Base-by-base conservation (phyloP, 345 rosid species). In the Brassica cretica region DNA sequence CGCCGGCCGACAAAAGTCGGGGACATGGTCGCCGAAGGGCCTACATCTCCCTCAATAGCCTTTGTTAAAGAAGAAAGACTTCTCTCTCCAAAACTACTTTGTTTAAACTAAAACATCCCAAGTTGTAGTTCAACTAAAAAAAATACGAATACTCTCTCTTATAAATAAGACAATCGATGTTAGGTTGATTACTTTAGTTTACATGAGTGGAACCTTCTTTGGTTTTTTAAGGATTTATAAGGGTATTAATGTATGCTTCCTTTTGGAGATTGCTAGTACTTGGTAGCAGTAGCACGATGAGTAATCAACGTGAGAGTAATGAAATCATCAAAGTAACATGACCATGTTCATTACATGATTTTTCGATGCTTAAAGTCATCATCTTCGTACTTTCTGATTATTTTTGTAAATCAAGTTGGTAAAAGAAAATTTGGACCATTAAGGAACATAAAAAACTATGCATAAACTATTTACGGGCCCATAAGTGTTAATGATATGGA, bases 1-100 rank as follows among this genome's bases (percentile, higher is more conserved):
- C 77, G 87, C 87, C 88, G 89, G 91, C 90, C 84, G 91, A 86
- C 87, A 82, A 76, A 79, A 83, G 72, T 46, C 32, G 51, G 59
- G 18, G 7, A 14, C 70, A 73, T 51, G 72, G 35, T 73, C 74
- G 74, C 70, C 78, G 78, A 65, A 12, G 74, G 82, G 58, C 78
- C 82, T 79, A 73, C 78, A 14, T 53, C 46, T 37, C 5, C 2
- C 46, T 53, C n/a, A 24, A 12, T 85, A 77, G 87, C 83, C 85
- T 74, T 82, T 76, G 58, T 64, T 75, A 79, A 82, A 64, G 81
- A 76, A 60, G 64, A 49, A 11, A 41, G n/a, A 41, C 49, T 49
- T 16, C 15, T 49, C 15, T 49, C 55, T 53, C 59, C 5, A 49
- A 14, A 49, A n/a, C 56, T 51, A 51, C 18, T 51, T 51, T 51